These are phyloP conservation scores for Paraconiothyrium sp. DNA, from an alignment of 2,329 filamentous ascomycete species.

Conservation along the genomic window DNA sequence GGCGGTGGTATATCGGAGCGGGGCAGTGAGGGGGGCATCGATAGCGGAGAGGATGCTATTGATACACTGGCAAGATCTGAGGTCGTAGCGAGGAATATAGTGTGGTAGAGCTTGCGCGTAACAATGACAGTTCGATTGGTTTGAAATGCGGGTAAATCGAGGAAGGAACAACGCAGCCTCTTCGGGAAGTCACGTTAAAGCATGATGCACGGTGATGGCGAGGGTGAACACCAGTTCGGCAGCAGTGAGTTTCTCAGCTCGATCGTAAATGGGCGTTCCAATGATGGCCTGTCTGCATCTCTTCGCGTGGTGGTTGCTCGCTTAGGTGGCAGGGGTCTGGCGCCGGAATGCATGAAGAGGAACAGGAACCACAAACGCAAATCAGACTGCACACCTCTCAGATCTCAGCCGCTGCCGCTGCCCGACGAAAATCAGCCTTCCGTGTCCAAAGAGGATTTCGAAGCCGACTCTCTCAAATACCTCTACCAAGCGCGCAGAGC, in stretches of 20 bases:
- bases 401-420: constrained; percentile 13
- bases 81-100: neutral
- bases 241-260: constrained; percentile 6
- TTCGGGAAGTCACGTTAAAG: constrained; percentile 20
- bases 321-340: constrained; percentile 5
- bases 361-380: constrained; percentile 7
- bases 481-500: neutral
- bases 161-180: constrained; percentile 9
- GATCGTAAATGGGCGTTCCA: constrained; percentile 13
- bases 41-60: constrained; percentile 12
- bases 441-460: constrained; percentile 21
- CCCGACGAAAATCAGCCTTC: constrained; percentile 14
- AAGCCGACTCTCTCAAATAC: constrained; percentile 10
- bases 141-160: constrained; percentile 24
- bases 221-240: constrained; percentile 27
- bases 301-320: constrained; percentile 5
- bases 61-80: constrained; percentile 12
- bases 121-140: constrained; percentile 11
- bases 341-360: constrained; percentile 14
- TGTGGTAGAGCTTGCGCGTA: constrained; percentile 15
- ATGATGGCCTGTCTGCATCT: neutral
- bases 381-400: constrained; percentile 11
- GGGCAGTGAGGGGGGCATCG: constrained; percentile 7
- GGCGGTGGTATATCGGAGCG: constrained; percentile 5
- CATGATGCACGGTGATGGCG: constrained; percentile 13